These are phyloP conservation scores for Saccharomycopsis oosterbeekiorum DNA, from an alignment of 805 yeast species.

Conservation along the genomic window DNA sequence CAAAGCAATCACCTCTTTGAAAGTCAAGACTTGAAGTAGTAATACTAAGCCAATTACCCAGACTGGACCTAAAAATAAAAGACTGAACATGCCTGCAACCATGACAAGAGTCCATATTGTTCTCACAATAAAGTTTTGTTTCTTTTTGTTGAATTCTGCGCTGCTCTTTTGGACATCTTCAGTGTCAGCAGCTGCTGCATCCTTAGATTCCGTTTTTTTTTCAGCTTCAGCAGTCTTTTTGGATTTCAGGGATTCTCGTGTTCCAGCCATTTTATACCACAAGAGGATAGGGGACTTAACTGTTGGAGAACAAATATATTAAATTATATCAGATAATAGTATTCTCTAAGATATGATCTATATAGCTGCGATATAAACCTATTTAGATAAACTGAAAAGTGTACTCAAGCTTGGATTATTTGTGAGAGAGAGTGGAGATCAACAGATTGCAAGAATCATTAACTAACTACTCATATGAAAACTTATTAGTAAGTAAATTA, in stretches of 20 bases:
- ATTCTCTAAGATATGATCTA: no score
- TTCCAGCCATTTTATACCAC: background rate
- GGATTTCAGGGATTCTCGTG: background rate
- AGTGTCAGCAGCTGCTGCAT: background rate
- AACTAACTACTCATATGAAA: background rate
- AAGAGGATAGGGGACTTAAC: background rate
- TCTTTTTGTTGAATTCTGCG: slow-evolving; percentile 43
- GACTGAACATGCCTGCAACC: slow-evolving; percentile 62
- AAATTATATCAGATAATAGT: no score
- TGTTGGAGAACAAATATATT: background rate
- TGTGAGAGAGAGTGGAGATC: background rate
- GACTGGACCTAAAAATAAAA: slow-evolving; percentile 76
- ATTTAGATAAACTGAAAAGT: no score
- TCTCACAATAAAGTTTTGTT: slow-evolving; percentile 76
- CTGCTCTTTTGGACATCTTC: background rate
- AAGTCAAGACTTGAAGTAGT: slow-evolving; percentile 69
- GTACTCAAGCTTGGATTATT: no score
- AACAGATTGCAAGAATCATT: background rate
- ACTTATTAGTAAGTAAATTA: background rate
- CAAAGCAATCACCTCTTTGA: slow-evolving; percentile 85
- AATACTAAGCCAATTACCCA: slow-evolving; percentile 67
- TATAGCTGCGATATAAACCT: no score
- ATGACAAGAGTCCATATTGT: slow-evolving; percentile 91
- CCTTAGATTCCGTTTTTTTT: background rate
- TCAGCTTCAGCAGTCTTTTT: background rate